Conservation (phyloP, 2,329 filamentous ascomycete species). For the Pseudogymnoascus sp. region DNA sequence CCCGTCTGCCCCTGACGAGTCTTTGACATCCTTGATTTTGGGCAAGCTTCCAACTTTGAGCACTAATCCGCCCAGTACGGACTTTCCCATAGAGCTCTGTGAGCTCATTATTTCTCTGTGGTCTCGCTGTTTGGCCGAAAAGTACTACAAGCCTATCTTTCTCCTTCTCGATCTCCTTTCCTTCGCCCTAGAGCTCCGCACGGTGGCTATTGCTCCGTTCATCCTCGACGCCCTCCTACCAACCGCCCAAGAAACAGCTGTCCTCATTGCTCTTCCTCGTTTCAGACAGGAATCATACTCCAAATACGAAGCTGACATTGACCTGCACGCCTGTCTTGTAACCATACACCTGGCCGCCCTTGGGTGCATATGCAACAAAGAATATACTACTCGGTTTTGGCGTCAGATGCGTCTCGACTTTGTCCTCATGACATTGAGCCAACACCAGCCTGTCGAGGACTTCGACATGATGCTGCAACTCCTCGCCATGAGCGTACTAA, state of each 20-base stretch:
- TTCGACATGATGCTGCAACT: slow-evolving; percentile 59
- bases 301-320: slow-evolving; percentile 48
- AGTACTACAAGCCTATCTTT: slow-evolving; percentile 53
- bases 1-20: slow-evolving; percentile 54
- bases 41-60: slow-evolving; percentile 57
- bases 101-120: slow-evolving; percentile 59
- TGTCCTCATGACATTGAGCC: slow-evolving; percentile 59
- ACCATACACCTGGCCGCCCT: slow-evolving; percentile 58
- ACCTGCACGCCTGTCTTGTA: slow-evolving; percentile 56
- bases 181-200: slow-evolving; percentile 57
- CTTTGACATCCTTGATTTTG: slow-evolving; percentile 60
- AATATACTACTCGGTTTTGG: slow-evolving; percentile 40
- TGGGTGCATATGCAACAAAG: slow-evolving; percentile 43
- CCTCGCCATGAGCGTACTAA: slow-evolving; percentile 58
- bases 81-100: slow-evolving; percentile 55
- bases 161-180: slow-evolving; percentile 58
- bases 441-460: slow-evolving; percentile 56
- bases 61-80: slow-evolving; percentile 41
- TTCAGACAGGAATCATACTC: slow-evolving; percentile 36
- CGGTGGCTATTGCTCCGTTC: slow-evolving; percentile 49
- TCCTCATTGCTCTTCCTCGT: slow-evolving; percentile 42
- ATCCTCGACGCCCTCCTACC: slow-evolving; percentile 52
- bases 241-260: slow-evolving; percentile 49
- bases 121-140: slow-evolving; percentile 59
- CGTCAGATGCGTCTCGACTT: slow-evolving; percentile 58